Conservation (phyloP, 2,329 filamentous ascomycete genomes). For the Didymella sp. region DNA sequence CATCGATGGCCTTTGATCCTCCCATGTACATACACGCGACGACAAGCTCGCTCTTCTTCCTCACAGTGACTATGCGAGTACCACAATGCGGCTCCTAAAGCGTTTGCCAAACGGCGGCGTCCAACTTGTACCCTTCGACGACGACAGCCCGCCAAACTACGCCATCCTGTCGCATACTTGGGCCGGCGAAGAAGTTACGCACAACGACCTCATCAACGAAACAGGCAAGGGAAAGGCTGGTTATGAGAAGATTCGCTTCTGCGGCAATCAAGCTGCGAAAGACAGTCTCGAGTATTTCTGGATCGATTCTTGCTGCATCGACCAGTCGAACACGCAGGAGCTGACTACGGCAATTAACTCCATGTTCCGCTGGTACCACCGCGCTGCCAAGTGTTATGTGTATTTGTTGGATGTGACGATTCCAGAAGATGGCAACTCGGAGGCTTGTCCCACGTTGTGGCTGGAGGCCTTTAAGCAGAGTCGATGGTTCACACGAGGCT, state of each 20-base stretch:
- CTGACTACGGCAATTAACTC: neutral
- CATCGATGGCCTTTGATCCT: no score
- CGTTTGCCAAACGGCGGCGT: neutral
- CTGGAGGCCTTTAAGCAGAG: neutral
- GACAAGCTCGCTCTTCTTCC: no score
- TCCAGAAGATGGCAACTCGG: neutral
- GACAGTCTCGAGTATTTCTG: neutral
- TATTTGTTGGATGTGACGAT: neutral
- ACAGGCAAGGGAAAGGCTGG: conserved; percentile 20
- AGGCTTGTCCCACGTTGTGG: neutral
- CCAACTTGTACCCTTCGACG: neutral
- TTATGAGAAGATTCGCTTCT: conserved; percentile 14
- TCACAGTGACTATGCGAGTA: no score
- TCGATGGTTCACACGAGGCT: no score
- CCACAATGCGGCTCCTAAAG: neutral
- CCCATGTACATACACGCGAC: no score
- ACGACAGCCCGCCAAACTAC: neutral
- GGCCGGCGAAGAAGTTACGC: conserved; percentile 27
- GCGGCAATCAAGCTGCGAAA: neutral
- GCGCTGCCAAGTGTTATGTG: neutral
- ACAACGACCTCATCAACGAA: conserved; percentile 22
- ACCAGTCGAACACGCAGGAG: neutral
- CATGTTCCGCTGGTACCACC: neutral
- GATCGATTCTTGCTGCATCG: neutral
- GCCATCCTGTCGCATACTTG: conserved; percentile 32